Conservation (phyloP, 345 rosid species). For the Syzygium grande region DNA sequence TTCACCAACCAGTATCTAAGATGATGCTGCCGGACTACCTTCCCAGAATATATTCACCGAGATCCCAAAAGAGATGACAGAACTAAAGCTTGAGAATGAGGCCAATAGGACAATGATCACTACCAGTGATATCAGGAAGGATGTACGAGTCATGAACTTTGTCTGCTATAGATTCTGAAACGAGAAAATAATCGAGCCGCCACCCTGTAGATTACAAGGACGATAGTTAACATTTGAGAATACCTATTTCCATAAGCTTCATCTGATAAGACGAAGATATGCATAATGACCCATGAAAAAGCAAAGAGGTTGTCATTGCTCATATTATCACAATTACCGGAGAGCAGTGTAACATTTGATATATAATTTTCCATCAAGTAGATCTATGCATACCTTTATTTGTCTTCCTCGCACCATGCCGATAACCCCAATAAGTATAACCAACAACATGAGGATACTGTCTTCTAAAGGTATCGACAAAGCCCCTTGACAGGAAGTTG, state of each 20-base stretch:
- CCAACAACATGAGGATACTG: slow-evolving; percentile 84
- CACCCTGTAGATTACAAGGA: slow-evolving; percentile 50
- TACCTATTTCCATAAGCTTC: not conserved
- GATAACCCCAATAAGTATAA: slow-evolving; percentile 93
- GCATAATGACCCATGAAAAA: not conserved
- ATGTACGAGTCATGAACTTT: slow-evolving; percentile 81
- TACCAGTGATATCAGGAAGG: slow-evolving; percentile 74
- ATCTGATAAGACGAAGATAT: not conserved
- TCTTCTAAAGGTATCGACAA: slow-evolving; percentile 85
- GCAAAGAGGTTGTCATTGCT: not conserved
- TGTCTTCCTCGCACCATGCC: slow-evolving; percentile 73
- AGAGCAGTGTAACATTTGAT: not conserved
- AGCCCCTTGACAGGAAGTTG: slow-evolving; percentile 73
- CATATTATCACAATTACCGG: not conserved
- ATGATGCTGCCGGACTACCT: not conserved
- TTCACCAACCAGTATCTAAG: not conserved
- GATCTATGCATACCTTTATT: slow-evolving; percentile 51
- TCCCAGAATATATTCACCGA: not conserved
- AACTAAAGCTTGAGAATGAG: slow-evolving; percentile 58
- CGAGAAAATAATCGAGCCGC: slow-evolving; percentile 96
- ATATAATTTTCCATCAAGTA: not conserved
- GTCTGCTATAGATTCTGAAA: slow-evolving; percentile 67
- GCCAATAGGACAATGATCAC: slow-evolving; percentile 93
- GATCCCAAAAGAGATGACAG: not conserved
- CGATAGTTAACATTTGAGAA: not conserved